Evolutionary conservation across 1,139 yeast genomes (phyloP).

Genomic region (Scheffersomyces illinoinensis): DNA sequence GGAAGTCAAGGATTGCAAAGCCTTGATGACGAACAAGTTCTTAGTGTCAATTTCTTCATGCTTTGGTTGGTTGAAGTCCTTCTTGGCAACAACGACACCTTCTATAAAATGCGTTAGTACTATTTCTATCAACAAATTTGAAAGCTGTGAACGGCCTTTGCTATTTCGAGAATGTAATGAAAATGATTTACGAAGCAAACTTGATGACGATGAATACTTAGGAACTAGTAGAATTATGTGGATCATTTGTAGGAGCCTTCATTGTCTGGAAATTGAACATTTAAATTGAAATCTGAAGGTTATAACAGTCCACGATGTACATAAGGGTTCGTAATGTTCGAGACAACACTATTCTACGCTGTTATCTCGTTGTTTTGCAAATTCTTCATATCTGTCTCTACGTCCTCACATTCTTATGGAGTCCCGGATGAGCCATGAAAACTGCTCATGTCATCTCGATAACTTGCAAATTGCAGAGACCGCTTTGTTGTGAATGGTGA

Average conservation of each 20-base stretch:
- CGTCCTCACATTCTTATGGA: neutral
- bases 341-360: neutral
- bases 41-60: constrained; percentile 98
- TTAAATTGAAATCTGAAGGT: too few species aligned
- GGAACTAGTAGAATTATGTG: neutral
- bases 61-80: constrained; percentile 96
- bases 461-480: neutral
- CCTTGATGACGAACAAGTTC: constrained; percentile 98
- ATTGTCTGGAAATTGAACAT: neutral
- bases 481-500: neutral
- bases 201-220: neutral
- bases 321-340: too few species aligned
- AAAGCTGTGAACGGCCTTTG: neutral
- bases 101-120: constrained; percentile 53
- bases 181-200: neutral
- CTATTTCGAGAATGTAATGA: neutral
- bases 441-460: too few species aligned
- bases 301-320: too few species aligned
- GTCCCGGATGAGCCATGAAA: neutral
- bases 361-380: neutral
- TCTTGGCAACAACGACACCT: constrained; percentile 99
- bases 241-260: neutral
- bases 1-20: constrained; percentile 98
- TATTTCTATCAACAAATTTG: constrained; percentile 1
- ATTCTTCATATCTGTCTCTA: neutral